Evolutionary conservation across 1,284 basidiomycete genomes (phyloP), one percentile per base, ranked within the genome.

Genomic region (Sanguinoderma infundibulare): DNA sequence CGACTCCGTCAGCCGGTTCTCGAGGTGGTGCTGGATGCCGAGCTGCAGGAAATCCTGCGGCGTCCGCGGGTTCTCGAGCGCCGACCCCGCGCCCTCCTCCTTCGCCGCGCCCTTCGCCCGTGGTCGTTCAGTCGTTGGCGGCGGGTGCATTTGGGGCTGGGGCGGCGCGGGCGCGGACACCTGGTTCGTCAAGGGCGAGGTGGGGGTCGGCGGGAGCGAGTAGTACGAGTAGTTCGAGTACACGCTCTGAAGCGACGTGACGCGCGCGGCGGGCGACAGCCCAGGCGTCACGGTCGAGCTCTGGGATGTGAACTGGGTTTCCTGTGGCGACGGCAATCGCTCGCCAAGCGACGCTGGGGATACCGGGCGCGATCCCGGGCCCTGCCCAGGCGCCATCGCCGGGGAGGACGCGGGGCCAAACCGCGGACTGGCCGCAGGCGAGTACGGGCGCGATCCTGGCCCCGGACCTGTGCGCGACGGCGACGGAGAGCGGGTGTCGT

Each of bases 1-100:
- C 3, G 91, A 89, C 61, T 94, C 89, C 36, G 77, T 74, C 1
- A 96, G 79, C 46, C 88, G 83, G 70, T 94, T 91, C 26, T 85
- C 83, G 74, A 96, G 91, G 73, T 96, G 95, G 68, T 89, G 85
- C 63, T 84, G 79, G 68, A 96, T 96, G 2, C 94, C 94, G 7
- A 92, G 79, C 63, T 91, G 86, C 46, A 94, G 80, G 64, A 79
- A 90, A 36, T 91, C 85, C 59, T 89, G 82, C 5, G 89, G 78
- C 22, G 82, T 83, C 55, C 60, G 50, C 8, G 65, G 65, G 55
- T 69, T 54, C 44, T 57, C 54, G 20, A 55, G 20, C 20, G 15
- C 52, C 26, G 55, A 51, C 7, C 49, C 28, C n/a, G 49, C 8
- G 10, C 35, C 9, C 46, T 60, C 52, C 28, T 47, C 5, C 38